These are phyloP conservation scores for Scheffersomyces ergatensis DNA, from an alignment of 805 yeast species.

Conservation along the genomic window DNA sequence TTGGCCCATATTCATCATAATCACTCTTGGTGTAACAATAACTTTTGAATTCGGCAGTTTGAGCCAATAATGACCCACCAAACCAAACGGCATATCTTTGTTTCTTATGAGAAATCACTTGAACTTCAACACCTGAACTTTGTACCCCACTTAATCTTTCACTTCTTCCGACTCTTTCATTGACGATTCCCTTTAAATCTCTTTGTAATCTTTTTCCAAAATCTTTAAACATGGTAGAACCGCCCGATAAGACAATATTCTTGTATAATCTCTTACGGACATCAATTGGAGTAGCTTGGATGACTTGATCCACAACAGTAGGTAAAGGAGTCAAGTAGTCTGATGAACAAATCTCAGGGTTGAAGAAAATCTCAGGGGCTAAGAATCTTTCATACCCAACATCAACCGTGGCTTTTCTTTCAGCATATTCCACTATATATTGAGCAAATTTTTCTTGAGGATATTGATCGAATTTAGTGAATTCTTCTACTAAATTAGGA, in stretches of 20 bases:
- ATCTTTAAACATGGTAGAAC: slow-evolving; percentile 98
- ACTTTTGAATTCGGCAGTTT: slow-evolving; percentile 93
- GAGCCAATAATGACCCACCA: slow-evolving; percentile 96
- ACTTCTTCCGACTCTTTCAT: slow-evolving; percentile 79
- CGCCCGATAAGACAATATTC: slow-evolving; percentile 95
- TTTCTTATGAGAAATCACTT: slow-evolving; percentile 94
- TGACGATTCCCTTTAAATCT: slow-evolving; percentile 84
- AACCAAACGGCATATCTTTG: slow-evolving; percentile 99
- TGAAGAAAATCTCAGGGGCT: slow-evolving; percentile 99
- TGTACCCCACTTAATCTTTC: slow-evolving; percentile 74
- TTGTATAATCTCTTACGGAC: slow-evolving; percentile 95
- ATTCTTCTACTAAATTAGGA: slow-evolving; percentile 96
- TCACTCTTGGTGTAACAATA: slow-evolving; percentile 97
- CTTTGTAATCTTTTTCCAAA: slow-evolving; percentile 97
- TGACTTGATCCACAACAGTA: slow-evolving; percentile 90
- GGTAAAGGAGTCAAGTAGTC: slow-evolving; percentile 97
- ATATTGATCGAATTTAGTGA: slow-evolving; percentile 89
- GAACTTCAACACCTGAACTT: slow-evolving; percentile 94
- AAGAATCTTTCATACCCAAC: slow-evolving; percentile 96
- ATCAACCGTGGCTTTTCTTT: slow-evolving; percentile 62
- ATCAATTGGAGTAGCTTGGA: slow-evolving; percentile 94
- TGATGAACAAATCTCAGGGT: slow-evolving; percentile 94
- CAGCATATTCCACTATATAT: slow-evolving; percentile 81
- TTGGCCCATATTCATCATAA: slow-evolving; percentile 97
- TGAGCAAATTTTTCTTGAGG: slow-evolving; percentile 88